These are phyloP conservation scores for Euphorbia celastroides DNA, from an alignment of 441 rosid genomes.

Conservation along the genomic window DNA sequence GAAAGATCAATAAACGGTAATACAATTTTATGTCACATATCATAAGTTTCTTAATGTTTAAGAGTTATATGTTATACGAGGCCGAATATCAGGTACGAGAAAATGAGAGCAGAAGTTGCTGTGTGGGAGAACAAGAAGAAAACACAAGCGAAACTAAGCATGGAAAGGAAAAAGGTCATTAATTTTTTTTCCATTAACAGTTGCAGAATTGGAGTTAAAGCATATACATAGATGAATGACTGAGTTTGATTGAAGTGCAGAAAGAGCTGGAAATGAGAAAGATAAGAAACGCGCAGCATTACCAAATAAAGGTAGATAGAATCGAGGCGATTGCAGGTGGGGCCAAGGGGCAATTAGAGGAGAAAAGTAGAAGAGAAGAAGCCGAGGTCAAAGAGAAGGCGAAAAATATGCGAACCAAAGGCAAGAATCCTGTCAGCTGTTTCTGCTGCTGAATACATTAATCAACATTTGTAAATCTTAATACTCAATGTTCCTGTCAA, in stretches of 20 bases:
- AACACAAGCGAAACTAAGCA: slow-evolving; percentile 38
- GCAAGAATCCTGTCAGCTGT: slow-evolving; percentile 36
- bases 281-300: slow-evolving; percentile 37
- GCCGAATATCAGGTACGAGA: slow-evolving; percentile 51
- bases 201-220: not conserved
- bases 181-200: not conserved
- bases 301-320: slow-evolving; percentile 49
- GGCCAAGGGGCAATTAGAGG: slow-evolving; percentile 59
- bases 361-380: slow-evolving; percentile 49
- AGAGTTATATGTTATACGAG: not conserved
- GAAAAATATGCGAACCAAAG: slow-evolving; percentile 31
- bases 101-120: slow-evolving; percentile 45
- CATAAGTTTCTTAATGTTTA: too few species aligned
- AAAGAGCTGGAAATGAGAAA: slow-evolving; percentile 54
- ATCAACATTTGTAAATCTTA: not conserved
- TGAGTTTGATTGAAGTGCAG: slow-evolving; percentile 28
- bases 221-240: not conserved
- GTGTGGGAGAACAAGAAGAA: slow-evolving; percentile 71
- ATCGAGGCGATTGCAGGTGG: slow-evolving; percentile 49
- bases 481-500: not conserved
- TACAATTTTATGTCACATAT: not conserved
- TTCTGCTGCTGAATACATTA: slow-evolving; percentile 49
- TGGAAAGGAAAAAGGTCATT: slow-evolving; percentile 61
- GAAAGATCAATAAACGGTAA: slow-evolving; percentile 38
- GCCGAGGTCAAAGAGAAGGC: slow-evolving; percentile 42